phyloP scores from a whole-genome alignment of 208 protist species.

The Leishmania braziliensis region DNA sequence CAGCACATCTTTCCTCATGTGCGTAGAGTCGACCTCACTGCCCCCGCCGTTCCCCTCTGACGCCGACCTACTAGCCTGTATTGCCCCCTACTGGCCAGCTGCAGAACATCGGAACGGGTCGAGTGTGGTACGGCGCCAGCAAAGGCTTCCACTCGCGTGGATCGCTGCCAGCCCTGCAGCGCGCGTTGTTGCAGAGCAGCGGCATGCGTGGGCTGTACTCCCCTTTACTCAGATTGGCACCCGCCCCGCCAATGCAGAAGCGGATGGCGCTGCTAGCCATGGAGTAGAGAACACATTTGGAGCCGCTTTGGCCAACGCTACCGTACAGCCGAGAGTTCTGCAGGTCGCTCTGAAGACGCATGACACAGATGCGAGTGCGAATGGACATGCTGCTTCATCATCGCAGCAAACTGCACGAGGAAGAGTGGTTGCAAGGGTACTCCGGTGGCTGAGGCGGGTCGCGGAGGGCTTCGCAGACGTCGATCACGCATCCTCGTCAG shows the following conservation, averaged over 20 bases:
- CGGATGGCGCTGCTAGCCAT: background rate
- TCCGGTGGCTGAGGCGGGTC: slow-evolving; percentile 18
- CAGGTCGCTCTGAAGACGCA: slow-evolving; percentile 13
- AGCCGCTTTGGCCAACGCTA: slow-evolving; percentile 36
- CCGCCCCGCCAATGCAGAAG: background rate
- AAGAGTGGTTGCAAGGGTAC: background rate
- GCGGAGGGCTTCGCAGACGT: slow-evolving; percentile 25
- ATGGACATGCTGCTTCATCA: background rate
- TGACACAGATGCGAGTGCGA: background rate
- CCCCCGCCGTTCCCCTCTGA: background rate
- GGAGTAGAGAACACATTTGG: slow-evolving; percentile 21
- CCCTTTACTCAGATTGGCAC: slow-evolving; percentile 30
- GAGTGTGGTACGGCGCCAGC: background rate
- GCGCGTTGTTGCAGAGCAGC: slow-evolving; percentile 49
- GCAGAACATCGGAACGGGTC: slow-evolving; percentile 3
- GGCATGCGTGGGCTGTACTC: slow-evolving; percentile 33
- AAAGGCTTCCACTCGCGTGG: slow-evolving; percentile 47
- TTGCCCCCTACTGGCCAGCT: slow-evolving; percentile 26
- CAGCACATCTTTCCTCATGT: background rate
- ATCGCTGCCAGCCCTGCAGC: slow-evolving; percentile 38
- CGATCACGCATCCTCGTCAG: slow-evolving; percentile 15
- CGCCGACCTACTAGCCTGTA: slow-evolving; percentile 9
- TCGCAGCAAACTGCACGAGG: background rate
- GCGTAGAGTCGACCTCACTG: background rate
- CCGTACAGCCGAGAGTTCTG: slow-evolving; percentile 26